Evolutionary conservation across 805 yeast species (phyloP).

Genomic region (Zygoascus flipseniorum): DNA sequence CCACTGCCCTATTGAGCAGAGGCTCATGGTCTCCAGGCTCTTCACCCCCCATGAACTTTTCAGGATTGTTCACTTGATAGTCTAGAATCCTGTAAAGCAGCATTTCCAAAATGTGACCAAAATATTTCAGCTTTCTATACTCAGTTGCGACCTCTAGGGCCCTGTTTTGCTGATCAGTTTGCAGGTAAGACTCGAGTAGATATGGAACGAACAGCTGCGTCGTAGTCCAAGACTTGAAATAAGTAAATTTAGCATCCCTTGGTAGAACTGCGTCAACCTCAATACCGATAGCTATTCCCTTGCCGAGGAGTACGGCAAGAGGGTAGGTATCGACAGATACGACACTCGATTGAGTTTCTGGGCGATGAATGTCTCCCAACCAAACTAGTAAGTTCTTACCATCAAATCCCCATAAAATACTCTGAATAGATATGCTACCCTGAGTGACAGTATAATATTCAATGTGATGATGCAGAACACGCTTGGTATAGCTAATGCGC

Average conservation of each 20-base stretch:
- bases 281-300: constrained; percentile 43
- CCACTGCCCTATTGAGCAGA: constrained; percentile 18
- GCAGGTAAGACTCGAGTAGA: constrained; percentile 24
- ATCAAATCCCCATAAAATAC: constrained; percentile 34
- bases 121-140: constrained; percentile 29
- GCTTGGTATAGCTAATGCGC: constrained; percentile 15
- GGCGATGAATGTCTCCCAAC: constrained; percentile 10
- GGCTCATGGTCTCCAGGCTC: constrained; percentile 3
- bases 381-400: constrained; percentile 28
- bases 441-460: constrained; percentile 29
- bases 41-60: not conserved
- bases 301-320: constrained; percentile 36
- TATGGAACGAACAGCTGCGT: constrained; percentile 28
- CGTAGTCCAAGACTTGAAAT: constrained; percentile 24
- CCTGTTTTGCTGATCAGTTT: constrained; percentile 10
- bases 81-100: constrained; percentile 30
- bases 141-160: constrained; percentile 23
- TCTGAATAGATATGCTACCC: constrained; percentile 12
- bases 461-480: constrained; percentile 26
- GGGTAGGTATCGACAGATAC: constrained; percentile 42
- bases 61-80: constrained; percentile 12
- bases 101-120: constrained; percentile 34
- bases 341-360: constrained; percentile 7
- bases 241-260: constrained; percentile 26
- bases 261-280: constrained; percentile 36